Base-by-base conservation (phyloP, 176 grass and related monocot genomes). In the Themeda triandra region DNA sequence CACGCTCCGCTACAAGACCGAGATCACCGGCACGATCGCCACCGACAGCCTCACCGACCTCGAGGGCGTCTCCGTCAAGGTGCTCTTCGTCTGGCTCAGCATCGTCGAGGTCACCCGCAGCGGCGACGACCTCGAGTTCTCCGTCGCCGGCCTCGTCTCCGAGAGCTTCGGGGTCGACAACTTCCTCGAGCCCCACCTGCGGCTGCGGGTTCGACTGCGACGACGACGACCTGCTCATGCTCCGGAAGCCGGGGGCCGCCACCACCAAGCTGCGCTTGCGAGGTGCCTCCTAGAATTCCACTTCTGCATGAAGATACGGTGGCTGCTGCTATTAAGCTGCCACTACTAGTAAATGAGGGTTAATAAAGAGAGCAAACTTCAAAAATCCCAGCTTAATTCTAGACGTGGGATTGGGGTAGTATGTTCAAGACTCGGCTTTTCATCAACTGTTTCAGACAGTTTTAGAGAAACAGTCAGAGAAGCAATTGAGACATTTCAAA, bases 191-290 rank as follows among this genome's bases (percentile, higher is more conserved):
- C 84, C 96, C 96, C 42, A 85, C 83, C 31, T 98, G 96, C 36
- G 96, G 96, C 6, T 98, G 96, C 69, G 96, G 96, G 2, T 93
- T 98, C 75, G 89, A 98, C 83, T 98, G 96, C 79, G 10, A 90
- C 82, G 41, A 45, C 49, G 10, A 90, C 82, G 41, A 46, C 49
- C 37, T 45, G 27, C 9, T 32, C 48, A 30, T 78, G 48, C 73
- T 37, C 24, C 71, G 33, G 31, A 36, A 51, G 76, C 10, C 12
- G 10, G 39, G 60, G 25, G 11, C 56, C 45, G 23, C 12, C 32
- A 6, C 39, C 1, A 58, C 53, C 10, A 76, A 44, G 37, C 85
- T 87, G 30, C 80, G 60, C 80, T 84, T 83, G 49, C 84, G 85
- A 87, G 89, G 89, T 87, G 89, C 89, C 80, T 87, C 87, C 76